A percentile compares a stretch with the other conserved stretches of the same genome.
Evolutionary conservation across 371 early-diverging fungal species (phyloP).

Genomic region (Rhizopus stolonifer): DNA sequence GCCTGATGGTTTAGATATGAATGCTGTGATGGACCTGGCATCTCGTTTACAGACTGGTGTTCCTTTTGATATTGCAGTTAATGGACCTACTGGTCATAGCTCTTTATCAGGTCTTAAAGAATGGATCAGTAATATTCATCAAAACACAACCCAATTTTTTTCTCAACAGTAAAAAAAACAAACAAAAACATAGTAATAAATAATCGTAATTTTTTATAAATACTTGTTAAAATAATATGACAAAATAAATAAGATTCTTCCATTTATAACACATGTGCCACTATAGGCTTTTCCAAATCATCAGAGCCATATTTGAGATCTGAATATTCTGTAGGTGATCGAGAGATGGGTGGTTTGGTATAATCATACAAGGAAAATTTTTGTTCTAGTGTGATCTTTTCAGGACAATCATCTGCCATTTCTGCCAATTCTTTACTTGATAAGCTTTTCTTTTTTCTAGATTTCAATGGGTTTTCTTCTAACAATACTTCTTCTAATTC

Average conservation of each 20-base stretch:
- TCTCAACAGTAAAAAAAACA: neutral
- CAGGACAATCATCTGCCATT: conserved; percentile 18
- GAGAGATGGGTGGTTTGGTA: conserved; percentile 34
- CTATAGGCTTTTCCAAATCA: too few relatives aligned
- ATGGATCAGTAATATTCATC: conserved; percentile 3
- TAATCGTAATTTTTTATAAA: neutral
- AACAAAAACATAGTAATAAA: neutral
- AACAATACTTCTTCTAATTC: conserved; percentile 91
- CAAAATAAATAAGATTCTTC: too few relatives aligned
- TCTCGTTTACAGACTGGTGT: neutral
- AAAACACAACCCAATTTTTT: neutral
- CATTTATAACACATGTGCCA: too few relatives aligned
- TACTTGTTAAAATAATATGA: too few relatives aligned
- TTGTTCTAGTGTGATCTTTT: conserved; percentile 58
- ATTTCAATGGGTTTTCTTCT: conserved; percentile 85
- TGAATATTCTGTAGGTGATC: too few relatives aligned
- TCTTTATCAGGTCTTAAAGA: conserved; percentile 21
- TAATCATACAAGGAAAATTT: conserved; percentile 60
- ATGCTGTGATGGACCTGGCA: neutral
- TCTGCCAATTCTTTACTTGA: conserved; percentile 6
- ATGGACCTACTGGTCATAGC: conserved; percentile 16
- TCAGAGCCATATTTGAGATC: too few relatives aligned
- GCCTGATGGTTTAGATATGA: neutral
- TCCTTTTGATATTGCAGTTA: conserved; percentile 9
- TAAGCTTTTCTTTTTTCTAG: conserved; percentile 25